Base-by-base conservation (phyloP, 2,329 filamentous ascomycete genomes). In the Chlorencoelia australis region DNA sequence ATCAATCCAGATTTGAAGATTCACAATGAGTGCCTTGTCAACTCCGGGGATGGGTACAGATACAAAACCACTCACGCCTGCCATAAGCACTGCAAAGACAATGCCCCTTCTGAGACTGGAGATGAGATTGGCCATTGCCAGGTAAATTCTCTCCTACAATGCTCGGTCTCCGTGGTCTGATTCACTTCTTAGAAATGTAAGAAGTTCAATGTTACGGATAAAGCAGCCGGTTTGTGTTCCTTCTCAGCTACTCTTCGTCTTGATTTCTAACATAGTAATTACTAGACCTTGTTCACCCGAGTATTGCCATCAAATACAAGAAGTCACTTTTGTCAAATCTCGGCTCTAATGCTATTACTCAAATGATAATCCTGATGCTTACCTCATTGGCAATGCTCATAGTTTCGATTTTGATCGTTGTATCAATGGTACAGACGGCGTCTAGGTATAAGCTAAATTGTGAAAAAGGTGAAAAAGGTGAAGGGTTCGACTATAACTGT, bases 81-180 rank as follows among this genome's bases (percentile, higher is more conserved):
- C n/a, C 46, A 49, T 27, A 49, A 47, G 15, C 42, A 49, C 32
- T 49, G 46, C 15, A 49, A 44, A 36, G 44, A 49, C 14, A 32
- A 35, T 2, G 17, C 39, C 2, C 41, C 41, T 7, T 49, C 46
- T 1, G 21, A 15, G 3, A 42, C 24, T 13, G 44, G 44, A 5
- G 46, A 46, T 16, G 21, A 39, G n/a, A 49, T 46, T 11, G 44
- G 44, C 3, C 44, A 47, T 19, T 49, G 46, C 24, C 46, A 49
- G 30, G 30, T 38, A 33, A 14, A 7, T 1, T 13, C 3, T 20
- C 8, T 15, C 27, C 7, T n/a, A n/a, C n/a, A n/a, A n/a, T n/a
- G n/a, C n/a, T n/a, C n/a, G n/a, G n/a, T n/a, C n/a, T n/a, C n/a
- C n/a, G n/a, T n/a, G n/a, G n/a, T n/a, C n/a, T n/a, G n/a, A n/a